Evolutionary conservation across 768 basidiomycete genomes (phyloP).

Genomic region (Agaricus blazei): DNA sequence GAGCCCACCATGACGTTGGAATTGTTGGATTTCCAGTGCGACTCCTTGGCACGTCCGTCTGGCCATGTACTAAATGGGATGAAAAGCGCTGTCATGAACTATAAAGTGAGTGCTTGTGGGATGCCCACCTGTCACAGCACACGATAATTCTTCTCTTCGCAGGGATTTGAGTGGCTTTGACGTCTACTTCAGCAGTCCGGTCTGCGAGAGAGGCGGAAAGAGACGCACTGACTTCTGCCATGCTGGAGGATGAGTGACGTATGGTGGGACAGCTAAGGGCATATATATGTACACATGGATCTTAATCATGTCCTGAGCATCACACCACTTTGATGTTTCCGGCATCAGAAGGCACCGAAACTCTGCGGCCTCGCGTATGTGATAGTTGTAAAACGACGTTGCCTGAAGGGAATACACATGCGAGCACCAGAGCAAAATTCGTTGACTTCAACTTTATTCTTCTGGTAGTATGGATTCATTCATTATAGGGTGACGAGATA

Average conservation of each 20-base stretch:
- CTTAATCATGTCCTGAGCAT: not conserved
- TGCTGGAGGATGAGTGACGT: not conserved
- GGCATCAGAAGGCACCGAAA: constrained; percentile 3
- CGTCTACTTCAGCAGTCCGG: constrained; percentile 18
- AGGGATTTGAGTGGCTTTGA: constrained; percentile 13
- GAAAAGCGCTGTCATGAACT: not conserved
- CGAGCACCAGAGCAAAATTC: constrained; percentile 35
- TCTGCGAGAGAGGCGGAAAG: constrained; percentile 10
- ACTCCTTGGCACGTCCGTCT: constrained; percentile 44
- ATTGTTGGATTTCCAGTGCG: constrained; percentile 34
- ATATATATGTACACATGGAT: not conserved
- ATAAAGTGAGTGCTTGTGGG: not conserved
- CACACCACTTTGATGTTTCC: not conserved
- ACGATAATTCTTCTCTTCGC: constrained; percentile 59
- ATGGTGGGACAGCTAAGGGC: no score
- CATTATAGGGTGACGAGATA: no score
- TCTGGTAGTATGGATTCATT: no score
- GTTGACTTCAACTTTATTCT: constrained; percentile 14
- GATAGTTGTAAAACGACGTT: constrained; percentile 19
- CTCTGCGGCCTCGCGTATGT: not conserved
- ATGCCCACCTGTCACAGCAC: constrained; percentile 68
- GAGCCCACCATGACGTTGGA: constrained; percentile 53
- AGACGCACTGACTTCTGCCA: not conserved
- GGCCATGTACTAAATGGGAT: constrained; percentile 57
- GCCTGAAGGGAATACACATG: constrained; percentile 57